Base-by-base conservation (phyloP, 768 basidiomycete species). In the Kwoniella pini region DNA sequence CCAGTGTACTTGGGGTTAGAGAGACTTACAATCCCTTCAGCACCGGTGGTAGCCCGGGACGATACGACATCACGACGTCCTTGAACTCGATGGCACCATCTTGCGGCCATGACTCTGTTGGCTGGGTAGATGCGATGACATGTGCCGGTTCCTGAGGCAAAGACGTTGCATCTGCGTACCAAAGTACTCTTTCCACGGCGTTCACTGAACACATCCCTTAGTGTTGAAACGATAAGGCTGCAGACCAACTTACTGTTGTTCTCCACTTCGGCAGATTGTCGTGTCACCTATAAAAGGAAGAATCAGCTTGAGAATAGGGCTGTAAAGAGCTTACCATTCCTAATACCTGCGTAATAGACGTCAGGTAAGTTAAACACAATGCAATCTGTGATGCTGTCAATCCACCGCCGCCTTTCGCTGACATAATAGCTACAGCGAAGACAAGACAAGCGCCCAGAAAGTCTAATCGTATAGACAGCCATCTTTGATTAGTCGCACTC, bases 401-500 rank as follows among this genome's bases (percentile, higher is more conserved):
- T 26, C 72, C 68, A 71, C 87, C 88, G 36, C 90, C 83, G 2
- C 87, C 85, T 19, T 84, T 88, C 12, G 94, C 87, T 3, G 88
- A 82, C 65, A 95, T 82, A 68, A 96, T 82, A 0, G 89, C 84
- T 28, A 95, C 68, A 19, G 67, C 68, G 55, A 76, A 76, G 9
- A 74, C 70, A 22, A 76, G 24, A 22, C 85, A 82, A 66, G 82
- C 84, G 6, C 93, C 92, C 19, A 95, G 82, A 66, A 89, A 86
- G 77, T 95, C 93, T n/a, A 96, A 82, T 2, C 93, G 86, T 49
- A 94, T 85, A 22, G 88, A 88, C 22, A 97, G 87, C 91, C 74
- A 76, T 42, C 74, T 68, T 46, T 92, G 90, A 75, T 94, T 92
- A 2, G 86, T 83, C 26, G 90, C 83, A 0, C 88, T 89, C 64